A percentile compares a stretch with the other conserved stretches of the same genome.
Conservation (phyloP, 305 asterid species). For the Solanum hybrid region DNA sequence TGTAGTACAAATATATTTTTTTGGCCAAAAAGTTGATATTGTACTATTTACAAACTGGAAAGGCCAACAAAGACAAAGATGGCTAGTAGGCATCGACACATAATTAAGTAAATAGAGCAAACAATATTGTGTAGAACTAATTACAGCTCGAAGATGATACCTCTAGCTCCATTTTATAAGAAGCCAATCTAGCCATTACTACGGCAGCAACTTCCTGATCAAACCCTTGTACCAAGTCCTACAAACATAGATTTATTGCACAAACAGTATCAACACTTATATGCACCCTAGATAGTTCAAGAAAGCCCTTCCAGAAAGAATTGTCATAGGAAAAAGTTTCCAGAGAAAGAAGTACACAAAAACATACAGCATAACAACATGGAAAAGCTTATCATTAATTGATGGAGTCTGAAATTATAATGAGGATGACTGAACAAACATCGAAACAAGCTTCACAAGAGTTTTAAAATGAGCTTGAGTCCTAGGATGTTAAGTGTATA, state of each 20-base stretch:
- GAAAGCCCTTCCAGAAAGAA: not conserved
- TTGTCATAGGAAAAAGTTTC: not conserved
- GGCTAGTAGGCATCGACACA: not conserved
- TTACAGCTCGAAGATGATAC: constrained; percentile 19
- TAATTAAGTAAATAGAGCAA: not conserved
- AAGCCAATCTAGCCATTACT: constrained; percentile 84
- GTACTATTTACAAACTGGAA: not conserved
- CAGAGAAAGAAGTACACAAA: not conserved
- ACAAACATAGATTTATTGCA: constrained; percentile 14
- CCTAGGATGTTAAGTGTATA: not conserved
- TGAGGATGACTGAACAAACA: not conserved
- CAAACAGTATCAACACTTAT: constrained; percentile 5
- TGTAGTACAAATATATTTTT: not conserved
- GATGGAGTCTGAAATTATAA: not conserved
- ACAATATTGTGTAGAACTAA: not conserved
- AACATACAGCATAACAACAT: not conserved
- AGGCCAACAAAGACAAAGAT: not conserved
- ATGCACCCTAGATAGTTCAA: constrained; percentile 5
- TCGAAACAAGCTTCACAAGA: not conserved
- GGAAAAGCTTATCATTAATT: not conserved
- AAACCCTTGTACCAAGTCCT: constrained; percentile 93
- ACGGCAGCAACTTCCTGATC: constrained; percentile 99
- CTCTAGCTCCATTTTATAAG: constrained; percentile 96
- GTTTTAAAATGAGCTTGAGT: not conserved
- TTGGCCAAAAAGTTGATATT: not conserved